These are phyloP conservation scores for Ceraceosorus guamensis DNA, from an alignment of 1,284 basidiomycete species.

Conservation along the genomic window DNA sequence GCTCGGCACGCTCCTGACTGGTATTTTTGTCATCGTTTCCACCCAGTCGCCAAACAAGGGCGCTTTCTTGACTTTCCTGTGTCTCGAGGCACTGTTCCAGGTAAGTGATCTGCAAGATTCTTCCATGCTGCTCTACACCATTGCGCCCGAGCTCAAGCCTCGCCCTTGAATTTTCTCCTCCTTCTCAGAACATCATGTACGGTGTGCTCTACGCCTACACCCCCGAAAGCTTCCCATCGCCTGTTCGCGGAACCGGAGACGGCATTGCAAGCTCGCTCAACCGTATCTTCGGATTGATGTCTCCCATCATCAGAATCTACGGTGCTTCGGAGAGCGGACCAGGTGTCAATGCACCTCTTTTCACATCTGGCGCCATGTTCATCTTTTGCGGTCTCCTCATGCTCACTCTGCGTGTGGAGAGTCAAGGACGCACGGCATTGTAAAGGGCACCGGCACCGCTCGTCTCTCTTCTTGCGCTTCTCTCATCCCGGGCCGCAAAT, in stretches of 20 bases:
- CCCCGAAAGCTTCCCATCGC: slow-evolving; percentile 43
- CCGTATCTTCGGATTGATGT: not conserved
- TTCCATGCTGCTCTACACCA: not conserved
- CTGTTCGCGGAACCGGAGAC: slow-evolving; percentile 44
- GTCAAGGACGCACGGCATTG: slow-evolving; percentile 22
- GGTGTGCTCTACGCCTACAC: slow-evolving; percentile 40
- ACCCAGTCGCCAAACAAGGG: slow-evolving; percentile 27
- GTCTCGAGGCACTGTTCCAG: slow-evolving; percentile 42
- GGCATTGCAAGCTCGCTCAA: slow-evolving; percentile 26
- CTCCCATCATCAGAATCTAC: slow-evolving; percentile 43
- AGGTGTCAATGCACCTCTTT: slow-evolving; percentile 20
- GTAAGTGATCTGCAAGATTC: slow-evolving; percentile 45
- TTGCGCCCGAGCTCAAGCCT: not conserved
- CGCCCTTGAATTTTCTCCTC: not conserved
- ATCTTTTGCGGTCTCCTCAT: slow-evolving; percentile 31
- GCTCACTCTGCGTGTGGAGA: slow-evolving; percentile 36
- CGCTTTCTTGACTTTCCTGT: slow-evolving; percentile 39
- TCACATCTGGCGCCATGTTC: slow-evolving; percentile 37
- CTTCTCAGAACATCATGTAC: slow-evolving; percentile 17
- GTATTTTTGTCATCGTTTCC: slow-evolving; percentile 46
- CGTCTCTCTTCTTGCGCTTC: too few relatives aligned
- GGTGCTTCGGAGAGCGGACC: slow-evolving; percentile 9
- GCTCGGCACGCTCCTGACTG: slow-evolving; percentile 41
- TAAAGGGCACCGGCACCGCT: not conserved
- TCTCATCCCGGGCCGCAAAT: too few relatives aligned